A percentile compares a stretch with the other conserved stretches of the same genome.
Evolutionary conservation across 1,139 yeast genomes (phyloP).

Genomic region (Eremothecium cymbalariae): DNA sequence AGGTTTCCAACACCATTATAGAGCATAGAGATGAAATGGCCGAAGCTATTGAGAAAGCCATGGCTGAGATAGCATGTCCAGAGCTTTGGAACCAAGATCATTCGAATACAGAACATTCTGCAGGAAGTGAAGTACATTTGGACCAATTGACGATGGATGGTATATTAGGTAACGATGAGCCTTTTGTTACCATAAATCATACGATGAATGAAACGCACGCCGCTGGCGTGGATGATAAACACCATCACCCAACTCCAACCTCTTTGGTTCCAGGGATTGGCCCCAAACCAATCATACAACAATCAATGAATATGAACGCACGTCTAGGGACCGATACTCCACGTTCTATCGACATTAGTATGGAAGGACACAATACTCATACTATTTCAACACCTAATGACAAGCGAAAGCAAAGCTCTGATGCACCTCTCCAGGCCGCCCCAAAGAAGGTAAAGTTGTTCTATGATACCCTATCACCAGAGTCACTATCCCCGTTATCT

Average conservation of each 20-base stretch:
- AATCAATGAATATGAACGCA: background rate
- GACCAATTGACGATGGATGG: constrained; percentile 24
- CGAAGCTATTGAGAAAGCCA: constrained; percentile 17
- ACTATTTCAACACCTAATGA: background rate
- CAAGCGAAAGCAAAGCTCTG: constrained; percentile 7
- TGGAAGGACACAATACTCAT: background rate
- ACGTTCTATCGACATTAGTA: background rate
- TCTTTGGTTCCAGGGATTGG: background rate
- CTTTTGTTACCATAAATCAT: constrained; percentile 7
- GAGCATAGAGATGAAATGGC: constrained; percentile 13
- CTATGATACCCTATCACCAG: constrained; percentile 15
- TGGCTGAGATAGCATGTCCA: constrained; percentile 14
- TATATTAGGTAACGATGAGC: constrained; percentile 16
- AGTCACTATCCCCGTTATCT: constrained; percentile 21
- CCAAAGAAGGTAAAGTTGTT: constrained; percentile 1
- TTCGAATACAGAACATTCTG: constrained; percentile 3
- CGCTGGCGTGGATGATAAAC: constrained; percentile 6
- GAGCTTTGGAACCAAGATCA: constrained; percentile 11
- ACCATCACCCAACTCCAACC: background rate
- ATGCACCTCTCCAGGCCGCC: constrained; percentile 2
- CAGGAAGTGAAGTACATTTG: constrained; percentile 11
- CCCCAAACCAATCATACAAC: constrained; percentile 1
- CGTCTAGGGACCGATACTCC: background rate
- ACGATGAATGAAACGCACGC: constrained; percentile 4
- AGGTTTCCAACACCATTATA: background rate